Evolutionary conservation across 1,284 basidiomycete genomes (phyloP), one percentile per base, ranked within the genome.

Genomic region (Salmacisia buchloeana): DNA sequence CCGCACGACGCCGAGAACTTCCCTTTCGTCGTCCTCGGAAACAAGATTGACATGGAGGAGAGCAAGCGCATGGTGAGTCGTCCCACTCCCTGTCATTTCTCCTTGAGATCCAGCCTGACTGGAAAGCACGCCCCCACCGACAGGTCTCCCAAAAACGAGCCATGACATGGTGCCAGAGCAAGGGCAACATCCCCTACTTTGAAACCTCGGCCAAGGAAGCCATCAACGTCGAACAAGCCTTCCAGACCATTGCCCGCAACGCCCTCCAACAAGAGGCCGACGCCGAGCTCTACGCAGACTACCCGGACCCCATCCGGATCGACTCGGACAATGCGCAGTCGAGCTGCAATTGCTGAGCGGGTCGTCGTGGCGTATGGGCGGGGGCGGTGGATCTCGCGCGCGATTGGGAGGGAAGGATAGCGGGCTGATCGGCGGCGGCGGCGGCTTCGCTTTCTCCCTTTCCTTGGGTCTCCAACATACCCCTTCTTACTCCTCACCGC

Each of bases 11-110:
- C 94, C 49, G 94, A 97, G 84, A 97, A 96, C 84, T 97, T 97
- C 83, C 94, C 94, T 15, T 97, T 64, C 92, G 73, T 79, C 36
- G 77, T 99, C 6, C 84, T 99, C 64, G 96, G 96, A 23, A 99
- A 98, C 85, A 98, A 99, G 90, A 96, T 98, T 82, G 96, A 99
- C 82, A 91, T 97, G 78, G 96, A 98, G 83, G 94, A 98, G 84
- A 90, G 89, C 81, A 98, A 97, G 83, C 87, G 96, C 72, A 93
- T 96, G 87, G 94, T 93, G 66, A 64, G 85, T 80, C 59, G n/a
- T 46, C 25, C 33, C 12, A n/a, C 29, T 33, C 31, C 49, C 13
- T 29, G 31, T 38, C 36, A 38, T 18, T 38, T 38, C 36, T 57
- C 9, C 29, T 38, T n/a, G n/a, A 33, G 29, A 45, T 56, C 38